Percentiles rank a stretch among this genome's conserved stretches.
Evolutionary conservation across 495 filamentous ascomycete genomes (phyloP).

Genomic region (Penicillium taxi): DNA sequence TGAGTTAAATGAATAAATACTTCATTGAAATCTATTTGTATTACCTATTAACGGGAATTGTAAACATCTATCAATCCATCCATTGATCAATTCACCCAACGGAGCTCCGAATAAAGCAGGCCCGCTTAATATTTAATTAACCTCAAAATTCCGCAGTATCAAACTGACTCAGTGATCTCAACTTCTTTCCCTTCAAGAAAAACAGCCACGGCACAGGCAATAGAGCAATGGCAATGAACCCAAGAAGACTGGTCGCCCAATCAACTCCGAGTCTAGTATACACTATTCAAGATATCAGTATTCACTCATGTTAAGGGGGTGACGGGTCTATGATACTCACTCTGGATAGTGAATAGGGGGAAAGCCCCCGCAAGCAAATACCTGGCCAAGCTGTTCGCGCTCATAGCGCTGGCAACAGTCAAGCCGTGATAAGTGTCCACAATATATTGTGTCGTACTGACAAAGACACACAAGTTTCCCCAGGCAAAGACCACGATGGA

Average conservation of each 20-base stretch:
- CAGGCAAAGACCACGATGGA: constrained; percentile 58
- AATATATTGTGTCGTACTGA: constrained; percentile 40
- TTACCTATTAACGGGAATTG: too few species aligned
- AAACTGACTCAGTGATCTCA: constrained; percentile 13
- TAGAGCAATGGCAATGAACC: constrained; percentile 47
- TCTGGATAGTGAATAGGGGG: constrained; percentile 55
- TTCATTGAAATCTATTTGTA: too few species aligned
- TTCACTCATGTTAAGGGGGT: neutral
- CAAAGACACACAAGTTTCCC: constrained; percentile 56
- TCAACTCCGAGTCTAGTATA: constrained; percentile 46
- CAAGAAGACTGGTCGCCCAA: constrained; percentile 53
- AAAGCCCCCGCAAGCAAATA: constrained; percentile 57
- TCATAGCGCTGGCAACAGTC: constrained; percentile 19
- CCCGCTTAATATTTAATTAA: neutral
- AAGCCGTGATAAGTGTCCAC: constrained; percentile 48
- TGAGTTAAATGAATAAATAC: too few species aligned
- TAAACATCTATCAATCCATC: too few species aligned
- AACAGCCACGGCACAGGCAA: constrained; percentile 45
- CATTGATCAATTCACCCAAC: too few species aligned
- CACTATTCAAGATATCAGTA: constrained; percentile 31
- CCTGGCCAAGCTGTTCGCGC: constrained; percentile 51
- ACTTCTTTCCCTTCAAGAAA: constrained; percentile 10
- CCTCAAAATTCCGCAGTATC: constrained; percentile 3
- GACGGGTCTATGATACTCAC: constrained; percentile 32
- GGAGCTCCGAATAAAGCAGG: too few species aligned